These are phyloP conservation scores for Tylopilus felleus DNA, from an alignment of 768 basidiomycete species.

Conservation along the genomic window DNA sequence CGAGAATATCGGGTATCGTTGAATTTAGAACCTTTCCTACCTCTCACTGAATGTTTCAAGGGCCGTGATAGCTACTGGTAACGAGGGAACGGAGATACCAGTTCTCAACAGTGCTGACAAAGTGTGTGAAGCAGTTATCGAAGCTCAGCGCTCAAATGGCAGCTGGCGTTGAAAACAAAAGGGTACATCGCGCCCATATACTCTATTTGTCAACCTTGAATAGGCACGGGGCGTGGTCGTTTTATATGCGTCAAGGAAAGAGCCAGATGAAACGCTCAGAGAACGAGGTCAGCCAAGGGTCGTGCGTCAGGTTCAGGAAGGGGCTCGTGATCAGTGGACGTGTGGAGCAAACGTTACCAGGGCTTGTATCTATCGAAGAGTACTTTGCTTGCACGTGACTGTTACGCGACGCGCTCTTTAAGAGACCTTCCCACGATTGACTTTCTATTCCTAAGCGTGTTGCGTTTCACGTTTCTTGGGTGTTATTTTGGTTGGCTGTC, in stretches of 20 bases:
- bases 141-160: background rate
- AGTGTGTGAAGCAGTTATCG: conserved; percentile 4
- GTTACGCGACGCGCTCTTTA: conserved; percentile 39
- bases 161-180: background rate
- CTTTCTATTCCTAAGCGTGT: conserved; percentile 24
- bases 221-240: background rate
- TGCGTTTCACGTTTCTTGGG: conserved; percentile 26
- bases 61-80: background rate
- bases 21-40: background rate
- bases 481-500: conserved; percentile 21
- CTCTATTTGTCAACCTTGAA: background rate
- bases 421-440: conserved; percentile 30
- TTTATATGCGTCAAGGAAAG: background rate
- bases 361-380: background rate
- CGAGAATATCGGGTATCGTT: background rate
- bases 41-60: background rate
- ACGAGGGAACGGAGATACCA: background rate
- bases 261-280: conserved; percentile 4
- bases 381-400: conserved; percentile 34
- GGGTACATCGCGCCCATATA: background rate
- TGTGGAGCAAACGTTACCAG: background rate
- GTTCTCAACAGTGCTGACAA: background rate
- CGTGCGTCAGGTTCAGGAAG: background rate
- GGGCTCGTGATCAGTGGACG: background rate
- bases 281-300: background rate